phyloP scores from a whole-genome alignment of 2,329 filamentous ascomycete species.

The Neurospora crassa region DNA sequence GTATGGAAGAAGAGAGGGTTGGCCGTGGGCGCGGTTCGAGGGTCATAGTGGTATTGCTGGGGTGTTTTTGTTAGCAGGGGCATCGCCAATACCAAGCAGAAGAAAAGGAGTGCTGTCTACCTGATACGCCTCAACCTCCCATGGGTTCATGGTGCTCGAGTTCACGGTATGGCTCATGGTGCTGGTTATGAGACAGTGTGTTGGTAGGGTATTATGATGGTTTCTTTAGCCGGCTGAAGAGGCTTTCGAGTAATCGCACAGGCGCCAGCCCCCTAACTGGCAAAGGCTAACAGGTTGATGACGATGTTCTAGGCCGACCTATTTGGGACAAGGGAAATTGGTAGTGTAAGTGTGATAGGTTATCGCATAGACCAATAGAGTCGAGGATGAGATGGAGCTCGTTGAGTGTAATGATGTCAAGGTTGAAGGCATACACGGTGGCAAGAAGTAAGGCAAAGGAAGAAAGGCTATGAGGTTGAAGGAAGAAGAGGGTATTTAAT shows the following conservation, averaged over 20 bases:
- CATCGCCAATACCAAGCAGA: background rate
- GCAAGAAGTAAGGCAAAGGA: background rate
- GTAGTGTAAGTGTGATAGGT: slow-evolving; percentile 3
- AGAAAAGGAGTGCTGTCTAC: slow-evolving; percentile 4
- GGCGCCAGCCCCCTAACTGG: background rate
- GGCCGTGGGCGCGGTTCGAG: slow-evolving; percentile 5
- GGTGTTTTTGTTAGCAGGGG: background rate
- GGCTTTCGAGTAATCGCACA: background rate
- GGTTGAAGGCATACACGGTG: slow-evolving; percentile 1
- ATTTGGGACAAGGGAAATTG: slow-evolving; percentile 14
- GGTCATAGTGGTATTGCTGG: slow-evolving; percentile 2
- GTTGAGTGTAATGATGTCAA: background rate
- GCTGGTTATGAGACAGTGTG: slow-evolving; percentile 21
- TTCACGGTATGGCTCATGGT: slow-evolving; percentile 10
- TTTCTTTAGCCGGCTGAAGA: background rate
- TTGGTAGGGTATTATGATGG: background rate
- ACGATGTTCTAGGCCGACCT: slow-evolving; percentile 17
- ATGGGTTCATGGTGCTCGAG: slow-evolving; percentile 20
- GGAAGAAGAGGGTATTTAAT: slow-evolving; percentile 4
- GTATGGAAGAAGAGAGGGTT: slow-evolving; percentile 45
- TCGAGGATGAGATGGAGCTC: background rate
- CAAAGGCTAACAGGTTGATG: background rate
- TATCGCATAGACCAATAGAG: background rate
- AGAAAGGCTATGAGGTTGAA: background rate
- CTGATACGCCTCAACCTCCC: slow-evolving; percentile 22